Base-by-base conservation (phyloP, 1,139 yeast genomes). In the Zhuliangozyma blackwelliae region DNA sequence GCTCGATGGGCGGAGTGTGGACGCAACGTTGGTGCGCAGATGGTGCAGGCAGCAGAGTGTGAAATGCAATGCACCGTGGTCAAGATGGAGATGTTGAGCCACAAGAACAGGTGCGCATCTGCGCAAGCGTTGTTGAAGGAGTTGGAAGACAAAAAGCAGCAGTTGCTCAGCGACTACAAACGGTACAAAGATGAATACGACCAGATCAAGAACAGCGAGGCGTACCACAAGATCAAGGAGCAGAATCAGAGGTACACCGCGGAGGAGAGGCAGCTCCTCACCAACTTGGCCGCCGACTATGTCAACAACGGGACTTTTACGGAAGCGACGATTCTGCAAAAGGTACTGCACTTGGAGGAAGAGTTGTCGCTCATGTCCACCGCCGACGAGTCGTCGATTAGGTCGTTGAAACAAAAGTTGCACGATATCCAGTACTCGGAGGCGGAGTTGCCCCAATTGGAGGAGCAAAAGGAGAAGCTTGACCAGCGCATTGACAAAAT, bases 201-300 rank as follows among this genome's bases (percentile, higher is more conserved):
- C 32, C 63, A 61, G 37, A 58, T 67, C 38, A 73, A 65, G 42
- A 63, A 69, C 33, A 66, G 75, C 34, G 72, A 65, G 16, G 73
- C 73, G 10, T 72, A 69, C 11, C 55, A 57, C 32, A 59, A 57
- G 33, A 65, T 79, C 42, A 65, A 65, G 41, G 58, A 57, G 19
- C 67, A 65, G 40, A 68, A 72, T 25, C 52, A 52, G 9, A 43
- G 51, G 1, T 74, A 73, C 39, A 54, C 72, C 0, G 68, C 60
- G 1, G 79, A 72, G 28, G 70, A 68, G 23, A 67, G 72, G 35
- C 61, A 50, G 6, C 54, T 55, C 7, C 52, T 82, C 31, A 64
- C 69, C 5, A 63, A 55, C 2, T 56, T 75, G 26, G 79, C 79
- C 2, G 60, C 61, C 22, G 49, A 53, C 11, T 78, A 80, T 48